These are phyloP conservation scores for Calocera cornea DNA, from an alignment of 768 basidiomycete genomes.

Conservation along the genomic window DNA sequence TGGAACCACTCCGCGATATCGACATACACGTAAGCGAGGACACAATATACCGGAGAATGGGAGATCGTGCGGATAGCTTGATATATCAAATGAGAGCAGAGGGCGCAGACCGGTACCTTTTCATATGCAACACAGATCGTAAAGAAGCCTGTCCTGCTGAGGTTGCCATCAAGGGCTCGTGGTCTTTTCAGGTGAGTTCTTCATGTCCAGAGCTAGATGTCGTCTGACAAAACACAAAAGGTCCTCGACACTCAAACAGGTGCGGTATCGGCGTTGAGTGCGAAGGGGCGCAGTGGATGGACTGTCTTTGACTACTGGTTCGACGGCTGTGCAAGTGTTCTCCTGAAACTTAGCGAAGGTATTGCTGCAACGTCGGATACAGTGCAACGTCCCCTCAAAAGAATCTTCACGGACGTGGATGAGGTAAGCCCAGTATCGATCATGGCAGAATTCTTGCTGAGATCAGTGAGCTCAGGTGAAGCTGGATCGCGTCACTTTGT, in stretches of 20 bases:
- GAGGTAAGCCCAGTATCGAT: neutral
- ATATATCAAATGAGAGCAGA: conserved; percentile 17
- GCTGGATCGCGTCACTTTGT: conserved; percentile 10
- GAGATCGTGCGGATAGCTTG: conserved; percentile 13
- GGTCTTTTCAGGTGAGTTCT: neutral
- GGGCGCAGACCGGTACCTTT: conserved; percentile 14
- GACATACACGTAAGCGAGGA: conserved; percentile 12
- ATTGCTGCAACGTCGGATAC: neutral
- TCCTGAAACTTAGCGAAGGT: conserved; percentile 8
- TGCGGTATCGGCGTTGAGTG: conserved; percentile 6
- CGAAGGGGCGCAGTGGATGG: conserved; percentile 8
- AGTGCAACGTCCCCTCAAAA: neutral
- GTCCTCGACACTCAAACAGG: conserved; percentile 7
- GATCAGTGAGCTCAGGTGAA: neutral
- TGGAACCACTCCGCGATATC: conserved; percentile 14
- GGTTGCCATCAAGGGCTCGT: conserved; percentile 11
- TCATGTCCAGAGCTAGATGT: neutral
- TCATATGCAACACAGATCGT: conserved; percentile 17
- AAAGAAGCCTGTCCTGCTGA: conserved; percentile 11
- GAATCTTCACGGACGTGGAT: neutral
- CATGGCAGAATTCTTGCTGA: neutral
- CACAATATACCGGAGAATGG: conserved; percentile 13
- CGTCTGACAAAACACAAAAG: neutral
- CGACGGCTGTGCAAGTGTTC: conserved; percentile 14
- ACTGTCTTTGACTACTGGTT: conserved; percentile 16